Evolutionary conservation across 768 basidiomycete species (phyloP), one percentile per base, ranked within the genome.

Genomic region (Boletales sp.): DNA sequence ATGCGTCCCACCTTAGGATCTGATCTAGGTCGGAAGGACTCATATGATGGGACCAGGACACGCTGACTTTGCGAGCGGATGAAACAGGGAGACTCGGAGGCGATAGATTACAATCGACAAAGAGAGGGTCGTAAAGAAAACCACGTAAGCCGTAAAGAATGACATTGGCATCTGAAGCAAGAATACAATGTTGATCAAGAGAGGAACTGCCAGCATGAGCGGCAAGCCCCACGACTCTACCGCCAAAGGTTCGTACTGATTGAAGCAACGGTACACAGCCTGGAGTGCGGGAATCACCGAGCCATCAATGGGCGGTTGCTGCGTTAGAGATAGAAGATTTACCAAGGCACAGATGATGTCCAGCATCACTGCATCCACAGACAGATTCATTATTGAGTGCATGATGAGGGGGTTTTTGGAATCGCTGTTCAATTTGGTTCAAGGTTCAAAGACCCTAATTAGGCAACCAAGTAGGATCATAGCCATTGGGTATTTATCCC

Each of bases 1-100:
- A n/a, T n/a, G n/a, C n/a, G n/a, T n/a, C n/a, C n/a, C n/a, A n/a
- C n/a, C n/a, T n/a, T n/a, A n/a, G n/a, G n/a, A n/a, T n/a, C n/a
- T n/a, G n/a, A n/a, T n/a, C n/a, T n/a, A n/a, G n/a, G n/a, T n/a
- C n/a, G n/a, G n/a, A n/a, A n/a, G n/a, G n/a, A n/a, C n/a, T n/a
- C n/a, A n/a, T n/a, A n/a, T n/a, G n/a, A n/a, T n/a, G n/a, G n/a
- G n/a, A n/a, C n/a, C n/a, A n/a, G n/a, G n/a, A n/a, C n/a, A n/a
- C n/a, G n/a, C n/a, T n/a, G n/a, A n/a, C 15, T 52, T 58, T 10
- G 73, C 68, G 19, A 73, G 66, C 21, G 72, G 71, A 31, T 74
- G 72, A 49, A 60, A 65, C 5, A 70, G 61, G 2, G 72, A 73
- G n/a, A 74, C 21, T 21, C 21, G 21, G 21, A 21, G 52, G 33